Conservation (phyloP, 139 green algal species). For the Volvox reticuliferus region DNA sequence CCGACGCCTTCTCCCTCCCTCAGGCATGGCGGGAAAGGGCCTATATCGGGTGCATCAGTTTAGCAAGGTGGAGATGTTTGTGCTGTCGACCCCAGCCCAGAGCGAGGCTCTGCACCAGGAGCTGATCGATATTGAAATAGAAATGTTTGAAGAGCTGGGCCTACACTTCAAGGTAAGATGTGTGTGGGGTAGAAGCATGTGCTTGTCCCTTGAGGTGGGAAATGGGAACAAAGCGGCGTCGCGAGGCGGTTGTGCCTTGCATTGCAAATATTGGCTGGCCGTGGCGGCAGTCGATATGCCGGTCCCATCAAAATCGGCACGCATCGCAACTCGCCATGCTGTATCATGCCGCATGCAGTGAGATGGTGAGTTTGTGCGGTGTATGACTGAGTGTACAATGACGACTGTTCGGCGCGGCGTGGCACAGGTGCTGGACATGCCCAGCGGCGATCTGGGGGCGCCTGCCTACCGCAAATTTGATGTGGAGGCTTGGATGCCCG, state of each 20-base stretch:
- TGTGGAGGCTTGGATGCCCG: conserved; percentile 99
- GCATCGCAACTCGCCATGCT: too few relatives aligned
- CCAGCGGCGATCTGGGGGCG: conserved; percentile 93
- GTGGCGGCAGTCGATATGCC: too few relatives aligned
- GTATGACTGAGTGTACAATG: too few relatives aligned
- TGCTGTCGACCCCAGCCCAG: conserved; percentile 92
- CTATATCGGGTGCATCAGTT: conserved; percentile 99
- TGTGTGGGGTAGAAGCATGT: too few relatives aligned
- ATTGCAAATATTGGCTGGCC: too few relatives aligned
- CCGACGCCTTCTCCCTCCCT: not conserved
- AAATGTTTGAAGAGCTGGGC: conserved; percentile 93
- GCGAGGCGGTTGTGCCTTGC: too few relatives aligned
- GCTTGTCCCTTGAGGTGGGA: too few relatives aligned
- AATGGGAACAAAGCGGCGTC: too few relatives aligned
- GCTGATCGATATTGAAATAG: conserved; percentile 84
- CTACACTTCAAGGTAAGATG: conserved; percentile 93
- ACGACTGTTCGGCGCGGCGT: too few relatives aligned
- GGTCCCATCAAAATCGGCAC: too few relatives aligned
- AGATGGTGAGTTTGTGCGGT: too few relatives aligned
- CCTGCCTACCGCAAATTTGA: conserved; percentile 98
- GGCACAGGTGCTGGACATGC: conserved; percentile 94
- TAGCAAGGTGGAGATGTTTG: conserved; percentile 99
- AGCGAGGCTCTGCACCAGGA: conserved; percentile 91
- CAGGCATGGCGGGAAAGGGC: conserved; percentile 82
- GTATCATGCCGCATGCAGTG: too few relatives aligned